phyloP scores from a whole-genome alignment of 306 rosid genomes.

The Begonia fuchsioides region DNA sequence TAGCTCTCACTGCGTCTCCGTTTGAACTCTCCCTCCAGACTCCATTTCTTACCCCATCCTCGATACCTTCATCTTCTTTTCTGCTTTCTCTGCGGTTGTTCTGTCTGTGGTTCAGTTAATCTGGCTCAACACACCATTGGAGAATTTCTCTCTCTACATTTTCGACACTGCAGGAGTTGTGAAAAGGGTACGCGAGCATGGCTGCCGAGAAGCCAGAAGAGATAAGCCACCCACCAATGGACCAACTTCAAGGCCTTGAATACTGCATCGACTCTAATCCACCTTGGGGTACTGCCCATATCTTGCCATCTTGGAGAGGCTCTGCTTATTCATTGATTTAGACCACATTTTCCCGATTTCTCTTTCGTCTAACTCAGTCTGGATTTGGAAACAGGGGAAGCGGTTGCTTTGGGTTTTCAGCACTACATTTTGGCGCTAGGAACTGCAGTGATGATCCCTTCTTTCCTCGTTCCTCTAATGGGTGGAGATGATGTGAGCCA shows the following conservation, averaged over 20 bases:
- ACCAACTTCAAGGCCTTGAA: slow-evolving; percentile 97
- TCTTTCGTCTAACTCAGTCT: slow-evolving; percentile 6
- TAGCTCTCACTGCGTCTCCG: slow-evolving; percentile 13
- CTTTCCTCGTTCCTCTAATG: slow-evolving; percentile 93
- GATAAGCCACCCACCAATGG: slow-evolving; percentile 81
- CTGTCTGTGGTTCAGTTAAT: too few species aligned
- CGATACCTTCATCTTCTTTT: slow-evolving; percentile 4
- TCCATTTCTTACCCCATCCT: not conserved
- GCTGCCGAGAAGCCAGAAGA: slow-evolving; percentile 69
- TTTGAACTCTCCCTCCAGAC: slow-evolving; percentile 8
- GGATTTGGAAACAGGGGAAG: slow-evolving; percentile 49
- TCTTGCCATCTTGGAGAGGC: slow-evolving; percentile 1
- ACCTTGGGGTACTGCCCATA: slow-evolving; percentile 65
- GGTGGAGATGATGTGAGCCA: slow-evolving; percentile 82
- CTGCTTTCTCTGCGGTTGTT: slow-evolving; percentile 7
- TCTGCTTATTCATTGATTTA: slow-evolving; percentile 2
- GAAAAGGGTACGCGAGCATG: slow-evolving; percentile 31
- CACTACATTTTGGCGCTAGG: slow-evolving; percentile 93
- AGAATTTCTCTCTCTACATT: not conserved
- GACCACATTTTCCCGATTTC: not conserved
- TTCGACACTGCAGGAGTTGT: slow-evolving; percentile 12
- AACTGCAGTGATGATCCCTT: slow-evolving; percentile 97
- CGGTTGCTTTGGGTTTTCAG: slow-evolving; percentile 86
- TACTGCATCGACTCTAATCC: slow-evolving; percentile 95
- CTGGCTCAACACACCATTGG: not conserved